Base-by-base conservation (phyloP, 73 alveolate genomes). In the Tetrahymena elliotti region DNA sequence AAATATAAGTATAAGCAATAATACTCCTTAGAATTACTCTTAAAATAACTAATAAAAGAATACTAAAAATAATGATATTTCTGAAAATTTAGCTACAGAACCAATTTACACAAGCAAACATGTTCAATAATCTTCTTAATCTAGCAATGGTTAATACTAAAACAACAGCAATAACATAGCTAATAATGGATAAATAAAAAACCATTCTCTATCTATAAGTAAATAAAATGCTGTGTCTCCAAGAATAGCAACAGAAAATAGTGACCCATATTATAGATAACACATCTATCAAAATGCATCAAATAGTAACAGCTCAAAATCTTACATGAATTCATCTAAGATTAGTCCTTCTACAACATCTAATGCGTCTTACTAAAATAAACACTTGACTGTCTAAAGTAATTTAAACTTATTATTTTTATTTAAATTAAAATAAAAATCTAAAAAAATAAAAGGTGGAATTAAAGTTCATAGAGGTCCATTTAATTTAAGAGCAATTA, bases 381-480 rank as follows among this genome's bases (percentile, higher is more conserved):
- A 68, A 68, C 88, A 68, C 36, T 68, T 68, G 20, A 68, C 88
- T 3, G 88, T 68, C 20, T 31, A 68, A 68, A 68, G 88, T 68
- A 68, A 68, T 18, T 5, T 27, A 18, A 15, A 7, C 33, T 3
- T 53, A 6, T 1, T 15, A 15, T 53, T n/a, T n/a, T 54, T 54
- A 6, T 16, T 54, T 5, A 54, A 10, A 12, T 10, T 54, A 22
- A n/a, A 10, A 54, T 54, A 0, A 4, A 68, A n/a, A 2, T 68
- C 15, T 40, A 40, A 6, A 68, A 3, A 54, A 54, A 13, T 54
- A 1, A n/a, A 13, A 68, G 88, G 88, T 68, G 88, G 88, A 22
- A 68, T 68, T 68, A 94, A 94, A 52, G 83, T 94, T 31, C 96
- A 94, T 53, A 94, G 93, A 38, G 96, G 95, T 0, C 95, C 96